Conservation (phyloP, 306 rosid species). For the Vigna mungo region DNA sequence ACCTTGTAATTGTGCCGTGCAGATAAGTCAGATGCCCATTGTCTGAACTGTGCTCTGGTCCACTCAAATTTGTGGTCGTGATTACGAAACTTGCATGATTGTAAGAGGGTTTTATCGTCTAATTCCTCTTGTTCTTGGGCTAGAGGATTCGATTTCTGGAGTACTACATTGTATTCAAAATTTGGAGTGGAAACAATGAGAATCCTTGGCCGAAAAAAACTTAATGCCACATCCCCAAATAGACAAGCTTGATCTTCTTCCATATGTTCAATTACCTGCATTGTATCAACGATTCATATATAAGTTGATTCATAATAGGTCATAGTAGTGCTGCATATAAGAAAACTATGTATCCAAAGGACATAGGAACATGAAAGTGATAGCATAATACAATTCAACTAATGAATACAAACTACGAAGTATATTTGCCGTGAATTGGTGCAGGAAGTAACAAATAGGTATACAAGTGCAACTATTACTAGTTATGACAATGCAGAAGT, state of each 20-base stretch:
- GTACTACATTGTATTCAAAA: slow-evolving; percentile 88
- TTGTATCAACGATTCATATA: slow-evolving; percentile 24
- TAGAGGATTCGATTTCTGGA: slow-evolving; percentile 64
- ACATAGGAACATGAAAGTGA: slow-evolving; percentile 22
- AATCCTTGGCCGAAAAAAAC: slow-evolving; percentile 74
- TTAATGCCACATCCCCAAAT: slow-evolving; percentile 79
- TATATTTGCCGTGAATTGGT: slow-evolving; percentile 2
- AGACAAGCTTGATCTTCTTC: slow-evolving; percentile 88
- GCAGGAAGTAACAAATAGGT: slow-evolving; percentile 5
- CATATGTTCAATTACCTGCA: slow-evolving; percentile 96
- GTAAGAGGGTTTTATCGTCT: slow-evolving; percentile 68
- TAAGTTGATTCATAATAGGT: slow-evolving; percentile 15
- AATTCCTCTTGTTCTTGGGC: slow-evolving; percentile 71
- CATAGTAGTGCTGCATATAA: slow-evolving; percentile 4
- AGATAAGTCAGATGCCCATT: slow-evolving; percentile 85
- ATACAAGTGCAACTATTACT: neutral
- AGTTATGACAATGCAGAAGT: slow-evolving; percentile 1
- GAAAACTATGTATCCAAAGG: slow-evolving; percentile 5
- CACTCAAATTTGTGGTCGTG: slow-evolving; percentile 97
- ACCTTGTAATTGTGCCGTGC: slow-evolving; percentile 75
- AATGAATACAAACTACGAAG: neutral
- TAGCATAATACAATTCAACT: slow-evolving; percentile 36
- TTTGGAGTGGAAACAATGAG: slow-evolving; percentile 95
- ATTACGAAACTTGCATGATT: slow-evolving; percentile 82
- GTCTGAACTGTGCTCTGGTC: slow-evolving; percentile 84